Percentiles rank a stretch among this genome's conserved stretches.
phyloP scores from a whole-genome alignment of 2,329 filamentous ascomycete species.

The Drechslerella dactyloides region DNA sequence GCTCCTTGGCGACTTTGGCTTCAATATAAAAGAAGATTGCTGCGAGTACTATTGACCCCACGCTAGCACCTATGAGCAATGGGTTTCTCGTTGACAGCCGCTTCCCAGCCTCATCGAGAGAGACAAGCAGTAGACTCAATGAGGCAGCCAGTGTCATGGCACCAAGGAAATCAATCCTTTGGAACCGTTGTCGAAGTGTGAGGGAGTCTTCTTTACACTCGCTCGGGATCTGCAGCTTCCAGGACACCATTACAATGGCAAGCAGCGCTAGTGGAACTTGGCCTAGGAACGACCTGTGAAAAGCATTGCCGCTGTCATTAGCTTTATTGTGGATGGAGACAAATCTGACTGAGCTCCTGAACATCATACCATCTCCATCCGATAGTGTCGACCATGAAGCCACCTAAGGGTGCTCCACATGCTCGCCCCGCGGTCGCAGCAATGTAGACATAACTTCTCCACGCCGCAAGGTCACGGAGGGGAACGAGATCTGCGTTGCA shows the following conservation, averaged over 20 bases:
- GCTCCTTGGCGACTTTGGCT: conserved; percentile 61
- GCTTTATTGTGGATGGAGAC: background rate
- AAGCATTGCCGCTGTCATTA: conserved; percentile 28
- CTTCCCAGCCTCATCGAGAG: conserved; percentile 36
- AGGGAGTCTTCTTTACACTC: conserved; percentile 8
- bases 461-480: conserved; percentile 64
- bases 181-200: conserved; percentile 30
- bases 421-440: conserved; percentile 63
- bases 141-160: conserved; percentile 30
- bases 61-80: conserved; percentile 14
- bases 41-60: conserved; percentile 22
- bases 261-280: conserved; percentile 73
- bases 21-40: conserved; percentile 23
- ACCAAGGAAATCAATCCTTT: conserved; percentile 42
- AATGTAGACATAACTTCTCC: conserved; percentile 65
- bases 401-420: conserved; percentile 66
- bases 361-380: conserved; percentile 70
- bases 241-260: conserved; percentile 69
- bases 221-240: conserved; percentile 54
- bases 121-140: conserved; percentile 35
- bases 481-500: conserved; percentile 52
- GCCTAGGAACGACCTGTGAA: conserved; percentile 69
- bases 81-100: conserved; percentile 1
- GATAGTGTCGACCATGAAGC: conserved; percentile 67
- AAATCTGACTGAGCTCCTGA: background rate